These are phyloP conservation scores for Paramecium octaurelia DNA, from an alignment of 73 alveolate species.

Conservation along the genomic window DNA sequence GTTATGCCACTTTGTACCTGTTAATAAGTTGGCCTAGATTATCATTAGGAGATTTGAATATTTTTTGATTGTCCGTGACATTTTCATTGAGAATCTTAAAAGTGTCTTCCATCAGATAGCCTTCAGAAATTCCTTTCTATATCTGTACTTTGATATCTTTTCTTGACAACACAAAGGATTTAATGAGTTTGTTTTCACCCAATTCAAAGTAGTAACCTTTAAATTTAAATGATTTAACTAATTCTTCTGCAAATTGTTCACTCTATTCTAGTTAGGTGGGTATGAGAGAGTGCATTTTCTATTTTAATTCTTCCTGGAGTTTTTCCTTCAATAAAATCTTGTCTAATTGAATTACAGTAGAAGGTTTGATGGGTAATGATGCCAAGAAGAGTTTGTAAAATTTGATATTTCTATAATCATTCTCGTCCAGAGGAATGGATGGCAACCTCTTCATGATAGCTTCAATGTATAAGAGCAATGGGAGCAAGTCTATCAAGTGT, in stretches of 20 bases:
- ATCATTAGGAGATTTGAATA: constrained; percentile 27
- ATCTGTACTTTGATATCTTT: neutral
- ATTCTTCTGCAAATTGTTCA: constrained; percentile 1
- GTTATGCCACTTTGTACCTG: neutral
- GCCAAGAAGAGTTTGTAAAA: constrained; percentile 17
- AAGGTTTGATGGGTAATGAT: constrained; percentile 23
- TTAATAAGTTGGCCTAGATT: neutral
- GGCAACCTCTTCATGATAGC: neutral
- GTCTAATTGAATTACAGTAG: neutral
- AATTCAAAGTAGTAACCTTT: constrained; percentile 12
- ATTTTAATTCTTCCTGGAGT: neutral
- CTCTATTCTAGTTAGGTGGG: neutral
- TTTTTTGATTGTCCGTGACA: neutral
- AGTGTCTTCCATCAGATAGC: neutral
- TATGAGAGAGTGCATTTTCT: neutral
- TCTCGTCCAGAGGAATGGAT: neutral
- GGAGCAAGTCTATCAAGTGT: constrained; percentile 10
- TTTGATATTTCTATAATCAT: constrained; percentile 23
- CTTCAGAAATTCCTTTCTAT: constrained; percentile 1
- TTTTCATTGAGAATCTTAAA: neutral
- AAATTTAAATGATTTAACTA: neutral
- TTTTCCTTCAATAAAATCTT: neutral
- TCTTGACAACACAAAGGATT: neutral
- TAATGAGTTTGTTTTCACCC: neutral
- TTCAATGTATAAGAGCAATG: neutral